phyloP scores from a whole-genome alignment of 2,329 filamentous ascomycete genomes.

The Exophiala alcalophila region DNA sequence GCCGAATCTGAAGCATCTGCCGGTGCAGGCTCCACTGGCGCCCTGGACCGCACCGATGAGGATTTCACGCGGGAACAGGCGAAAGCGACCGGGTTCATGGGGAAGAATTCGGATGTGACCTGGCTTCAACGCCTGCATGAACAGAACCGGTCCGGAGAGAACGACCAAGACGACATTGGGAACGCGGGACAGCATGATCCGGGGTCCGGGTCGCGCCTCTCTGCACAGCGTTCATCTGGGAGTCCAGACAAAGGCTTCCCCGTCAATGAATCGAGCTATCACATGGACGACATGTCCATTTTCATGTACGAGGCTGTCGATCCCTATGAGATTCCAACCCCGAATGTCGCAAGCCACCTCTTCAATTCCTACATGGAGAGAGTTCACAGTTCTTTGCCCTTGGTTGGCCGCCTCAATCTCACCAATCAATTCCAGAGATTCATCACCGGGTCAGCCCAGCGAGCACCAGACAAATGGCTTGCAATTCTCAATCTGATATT shows the following conservation, averaged over 20 bases:
- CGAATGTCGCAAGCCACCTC: slow-evolving; percentile 40
- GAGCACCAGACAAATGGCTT: slow-evolving; percentile 43
- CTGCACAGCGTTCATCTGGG: slow-evolving; percentile 28
- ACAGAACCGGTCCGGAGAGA: slow-evolving; percentile 38
- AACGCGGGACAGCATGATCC: slow-evolving; percentile 10
- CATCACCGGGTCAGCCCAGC: slow-evolving; percentile 25
- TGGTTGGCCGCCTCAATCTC: slow-evolving; percentile 44
- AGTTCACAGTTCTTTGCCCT: slow-evolving; percentile 45
- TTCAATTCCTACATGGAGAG: slow-evolving; percentile 44
- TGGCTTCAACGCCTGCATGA: slow-evolving; percentile 45
- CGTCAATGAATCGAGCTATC: slow-evolving; percentile 36
- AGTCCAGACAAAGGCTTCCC: slow-evolving; percentile 31
- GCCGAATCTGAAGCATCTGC: slow-evolving; percentile 29
- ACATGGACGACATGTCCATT: slow-evolving; percentile 46
- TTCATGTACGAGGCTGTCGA: slow-evolving; percentile 42
- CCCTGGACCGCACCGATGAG: slow-evolving; percentile 46
- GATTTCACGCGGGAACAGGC: slow-evolving; percentile 41
- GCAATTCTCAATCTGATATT: slow-evolving; percentile 49
- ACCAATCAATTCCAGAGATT: slow-evolving; percentile 41
- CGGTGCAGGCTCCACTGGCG: slow-evolving; percentile 41
- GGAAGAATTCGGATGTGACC: slow-evolving; percentile 47
- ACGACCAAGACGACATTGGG: slow-evolving; percentile 5
- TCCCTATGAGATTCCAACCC: slow-evolving; percentile 42
- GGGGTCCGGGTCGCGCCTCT: slow-evolving; percentile 18
- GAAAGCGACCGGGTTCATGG: slow-evolving; percentile 43